Evolutionary conservation across 768 basidiomycete species (phyloP), one percentile per base, ranked within the genome.

Genomic region (Paxillus rubicundulus): DNA sequence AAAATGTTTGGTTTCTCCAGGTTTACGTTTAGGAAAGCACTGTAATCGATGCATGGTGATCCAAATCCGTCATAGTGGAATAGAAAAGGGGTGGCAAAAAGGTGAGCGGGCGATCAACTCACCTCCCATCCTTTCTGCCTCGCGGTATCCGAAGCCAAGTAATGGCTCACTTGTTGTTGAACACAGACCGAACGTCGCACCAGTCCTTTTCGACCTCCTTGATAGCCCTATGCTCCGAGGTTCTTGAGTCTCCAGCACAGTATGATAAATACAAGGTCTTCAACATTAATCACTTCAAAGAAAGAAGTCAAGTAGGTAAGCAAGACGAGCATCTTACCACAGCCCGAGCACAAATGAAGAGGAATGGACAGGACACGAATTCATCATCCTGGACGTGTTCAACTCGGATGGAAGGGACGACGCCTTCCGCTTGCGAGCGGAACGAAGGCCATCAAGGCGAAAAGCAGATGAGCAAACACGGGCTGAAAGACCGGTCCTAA

Each of bases 321-420:
- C 18, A n/a, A 44, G 4, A 33, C 18, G 9, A 20, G 27, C 40
- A 30, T 24, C 24, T 32, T 12, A 20, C 30, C 28, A 17, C 30
- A 32, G 30, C 10, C 3, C 30, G 7, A 32, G 30, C 30, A 32
- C 9, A 32, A 32, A 32, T 32, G 30, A 32, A 32, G 12, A 32
- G 9, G 30, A 32, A 42, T 40, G 38, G 39, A 50, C 40, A 50
- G 49, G 49, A 40, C 49, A 50, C 39, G 49, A 50, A 50, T 50
- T 50, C 49, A 16, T 50, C 30, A 50, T 50, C 32, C 16, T 50
- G 32, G 16, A 30, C 27, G 18, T 50, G 30, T 50, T 50, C 14
- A 40, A 50, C 33, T 38, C 38, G 27, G 39, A 40, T 32, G 30
- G 30, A 9, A 32, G 9, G 10, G 16, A 28, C 14, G 27, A 28